Conservation (phyloP, 2,329 filamentous ascomycete species). For the Xylariaceae sp. region DNA sequence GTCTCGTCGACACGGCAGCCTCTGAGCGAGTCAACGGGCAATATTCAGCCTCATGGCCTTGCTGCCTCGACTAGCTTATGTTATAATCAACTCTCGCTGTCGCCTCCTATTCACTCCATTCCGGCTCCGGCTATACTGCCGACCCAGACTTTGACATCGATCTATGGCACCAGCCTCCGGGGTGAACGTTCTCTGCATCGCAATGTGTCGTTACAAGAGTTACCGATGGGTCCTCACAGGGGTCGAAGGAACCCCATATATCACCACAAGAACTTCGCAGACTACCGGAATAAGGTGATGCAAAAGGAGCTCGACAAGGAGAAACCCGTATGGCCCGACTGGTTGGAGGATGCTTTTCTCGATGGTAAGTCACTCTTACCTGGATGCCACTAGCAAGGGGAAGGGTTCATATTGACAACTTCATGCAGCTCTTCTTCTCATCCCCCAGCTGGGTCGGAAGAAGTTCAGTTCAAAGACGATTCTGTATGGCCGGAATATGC, state of each 20-base stretch:
- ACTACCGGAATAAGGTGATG: slow-evolving; percentile 60
- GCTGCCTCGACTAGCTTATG: slow-evolving; percentile 39
- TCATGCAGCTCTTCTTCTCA: slow-evolving; percentile 53
- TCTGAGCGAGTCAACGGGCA: slow-evolving; percentile 49
- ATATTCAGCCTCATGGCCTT: slow-evolving; percentile 41
- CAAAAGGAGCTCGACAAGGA: slow-evolving; percentile 57
- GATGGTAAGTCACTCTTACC: slow-evolving; percentile 47
- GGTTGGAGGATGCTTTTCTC: slow-evolving; percentile 61
- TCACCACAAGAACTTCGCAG: slow-evolving; percentile 56
- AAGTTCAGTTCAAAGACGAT: slow-evolving; percentile 62
- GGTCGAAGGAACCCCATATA: slow-evolving; percentile 53
- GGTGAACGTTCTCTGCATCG: slow-evolving; percentile 32
- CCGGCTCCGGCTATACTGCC: slow-evolving; percentile 44
- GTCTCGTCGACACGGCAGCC: slow-evolving; percentile 39
- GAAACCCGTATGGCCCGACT: slow-evolving; percentile 56
- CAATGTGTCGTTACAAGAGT: slow-evolving; percentile 33
- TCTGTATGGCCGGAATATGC: slow-evolving; percentile 63
- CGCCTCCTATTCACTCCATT: slow-evolving; percentile 38
- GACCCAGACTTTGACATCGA: slow-evolving; percentile 47
- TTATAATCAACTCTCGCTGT: slow-evolving; percentile 40
- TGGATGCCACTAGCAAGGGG: not conserved
- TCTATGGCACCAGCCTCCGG: slow-evolving; percentile 37
- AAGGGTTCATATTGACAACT: too few species aligned
- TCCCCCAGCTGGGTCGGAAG: slow-evolving; percentile 60
- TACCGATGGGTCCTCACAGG: slow-evolving; percentile 31